Percentiles rank a stretch among this genome's conserved stretches.
Evolutionary conservation across 148 eudicot genomes (phyloP).

Genomic region (Hydrangea macrophylla): DNA sequence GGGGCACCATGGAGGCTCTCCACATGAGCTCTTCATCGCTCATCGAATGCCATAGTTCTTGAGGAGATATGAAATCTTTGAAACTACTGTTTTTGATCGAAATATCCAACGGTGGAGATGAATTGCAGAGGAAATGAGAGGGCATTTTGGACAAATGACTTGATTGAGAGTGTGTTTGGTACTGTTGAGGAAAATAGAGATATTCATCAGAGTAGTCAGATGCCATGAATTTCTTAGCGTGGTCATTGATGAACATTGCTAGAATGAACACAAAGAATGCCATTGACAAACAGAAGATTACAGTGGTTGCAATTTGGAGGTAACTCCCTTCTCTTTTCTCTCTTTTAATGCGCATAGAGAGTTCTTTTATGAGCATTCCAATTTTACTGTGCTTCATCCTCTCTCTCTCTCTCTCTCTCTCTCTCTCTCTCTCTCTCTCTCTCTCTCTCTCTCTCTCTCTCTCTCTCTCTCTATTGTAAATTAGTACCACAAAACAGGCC

Average conservation of each 20-base stretch:
- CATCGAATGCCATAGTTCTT: constrained; percentile 51
- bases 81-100: background rate
- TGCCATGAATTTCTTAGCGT: constrained; percentile 31
- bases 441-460: no score
- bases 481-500: no score
- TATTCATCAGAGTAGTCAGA: no score
- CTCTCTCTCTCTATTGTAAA: no score
- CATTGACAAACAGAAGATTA: constrained; percentile 42
- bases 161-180: constrained; percentile 19
- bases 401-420: constrained; percentile 6
- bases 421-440: no score
- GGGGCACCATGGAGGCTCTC: constrained; percentile 57
- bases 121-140: constrained; percentile 2
- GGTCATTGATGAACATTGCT: constrained; percentile 44
- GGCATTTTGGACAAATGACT: background rate
- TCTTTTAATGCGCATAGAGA: constrained; percentile 22
- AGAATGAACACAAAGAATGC: constrained; percentile 48
- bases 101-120: background rate
- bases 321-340: constrained; percentile 28
- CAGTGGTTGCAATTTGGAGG: constrained; percentile 55
- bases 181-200: constrained; percentile 27
- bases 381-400: constrained; percentile 9
- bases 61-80: constrained; percentile 27
- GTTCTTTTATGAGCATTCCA: constrained; percentile 15
- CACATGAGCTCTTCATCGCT: constrained; percentile 58